Percentiles rank a stretch among this genome's conserved stretches.
These are phyloP conservation scores for Calamus simplicifolius DNA, from an alignment of 176 grass and related monocot species.

Conservation along the genomic window DNA sequence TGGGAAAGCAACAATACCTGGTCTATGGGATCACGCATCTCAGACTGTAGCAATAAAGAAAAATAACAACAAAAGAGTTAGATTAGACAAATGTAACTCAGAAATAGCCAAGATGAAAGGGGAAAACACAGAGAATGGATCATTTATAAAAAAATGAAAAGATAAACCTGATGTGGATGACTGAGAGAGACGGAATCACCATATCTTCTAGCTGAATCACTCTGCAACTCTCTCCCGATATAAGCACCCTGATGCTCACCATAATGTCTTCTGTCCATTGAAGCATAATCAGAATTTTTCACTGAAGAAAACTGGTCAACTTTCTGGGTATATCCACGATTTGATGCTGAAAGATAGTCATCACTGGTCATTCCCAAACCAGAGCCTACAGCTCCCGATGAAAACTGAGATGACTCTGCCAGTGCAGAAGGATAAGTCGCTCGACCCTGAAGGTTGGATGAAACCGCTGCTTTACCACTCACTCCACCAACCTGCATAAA, in stretches of 20 bases:
- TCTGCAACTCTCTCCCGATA: conserved; percentile 54
- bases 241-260: conserved; percentile 64
- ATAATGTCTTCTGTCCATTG: conserved; percentile 78
- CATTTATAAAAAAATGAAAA: not conserved
- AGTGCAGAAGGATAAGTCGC: conserved; percentile 40
- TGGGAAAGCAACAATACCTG: conserved; percentile 23
- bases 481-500: conserved; percentile 56
- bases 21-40: conserved; percentile 62
- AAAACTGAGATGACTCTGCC: conserved; percentile 49
- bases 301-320: conserved; percentile 40
- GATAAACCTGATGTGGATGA: conserved; percentile 41
- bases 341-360: conserved; percentile 63
- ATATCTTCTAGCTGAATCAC: conserved; percentile 93
- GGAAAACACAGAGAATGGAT: not conserved
- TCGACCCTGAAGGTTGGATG: conserved; percentile 47
- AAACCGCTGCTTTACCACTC: conserved; percentile 57
- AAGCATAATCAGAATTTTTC: conserved; percentile 47
- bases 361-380: conserved; percentile 54
- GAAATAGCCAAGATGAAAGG: conserved; percentile 9
- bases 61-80: not conserved
- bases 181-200: conserved; percentile 49
- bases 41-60: conserved; percentile 10
- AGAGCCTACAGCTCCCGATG: conserved; percentile 48
- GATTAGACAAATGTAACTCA: conserved; percentile 6
- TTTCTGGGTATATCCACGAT: conserved; percentile 72